These are phyloP conservation scores for Sphaerulina vaccinii DNA, from an alignment of 2,329 filamentous ascomycete genomes.

Conservation along the genomic window DNA sequence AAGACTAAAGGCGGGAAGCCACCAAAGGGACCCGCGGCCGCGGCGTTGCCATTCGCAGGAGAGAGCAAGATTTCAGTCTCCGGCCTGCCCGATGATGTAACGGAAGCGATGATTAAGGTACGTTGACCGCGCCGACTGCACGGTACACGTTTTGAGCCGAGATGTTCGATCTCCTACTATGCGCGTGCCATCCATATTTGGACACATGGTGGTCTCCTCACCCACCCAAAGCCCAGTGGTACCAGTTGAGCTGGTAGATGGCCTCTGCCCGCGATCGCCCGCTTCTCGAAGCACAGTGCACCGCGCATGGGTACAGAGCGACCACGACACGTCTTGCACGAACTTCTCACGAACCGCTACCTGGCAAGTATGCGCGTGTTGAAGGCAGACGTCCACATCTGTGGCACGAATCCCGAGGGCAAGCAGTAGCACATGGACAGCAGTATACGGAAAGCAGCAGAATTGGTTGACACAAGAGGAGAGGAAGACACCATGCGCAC, in stretches of 20 bases:
- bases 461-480: neutral
- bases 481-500: neutral
- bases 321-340: constrained; percentile 15
- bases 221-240: constrained; percentile 8
- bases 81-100: constrained; percentile 97
- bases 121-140: constrained; percentile 74
- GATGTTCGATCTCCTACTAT: constrained; percentile 28
- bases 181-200: constrained; percentile 14
- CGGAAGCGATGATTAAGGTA: constrained; percentile 99
- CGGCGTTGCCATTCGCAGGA: constrained; percentile 54
- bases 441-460: neutral
- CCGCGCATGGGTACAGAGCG: constrained; percentile 12
- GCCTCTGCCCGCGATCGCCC: constrained; percentile 17
- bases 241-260: constrained; percentile 10
- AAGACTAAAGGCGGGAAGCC: constrained; percentile 53
- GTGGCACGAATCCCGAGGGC: constrained; percentile 20
- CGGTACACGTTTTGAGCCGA: constrained; percentile 36
- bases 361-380: constrained; percentile 33
- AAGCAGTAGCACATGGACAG: constrained; percentile 17
- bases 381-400: constrained; percentile 27
- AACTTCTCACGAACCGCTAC: constrained; percentile 27
- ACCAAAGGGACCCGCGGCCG: constrained; percentile 62
- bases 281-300: constrained; percentile 24
- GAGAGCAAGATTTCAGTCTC: constrained; percentile 98
- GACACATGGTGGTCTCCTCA: constrained; percentile 14